phyloP scores from a whole-genome alignment of 805 yeast species.

The Saccharomycopsis vini region DNA sequence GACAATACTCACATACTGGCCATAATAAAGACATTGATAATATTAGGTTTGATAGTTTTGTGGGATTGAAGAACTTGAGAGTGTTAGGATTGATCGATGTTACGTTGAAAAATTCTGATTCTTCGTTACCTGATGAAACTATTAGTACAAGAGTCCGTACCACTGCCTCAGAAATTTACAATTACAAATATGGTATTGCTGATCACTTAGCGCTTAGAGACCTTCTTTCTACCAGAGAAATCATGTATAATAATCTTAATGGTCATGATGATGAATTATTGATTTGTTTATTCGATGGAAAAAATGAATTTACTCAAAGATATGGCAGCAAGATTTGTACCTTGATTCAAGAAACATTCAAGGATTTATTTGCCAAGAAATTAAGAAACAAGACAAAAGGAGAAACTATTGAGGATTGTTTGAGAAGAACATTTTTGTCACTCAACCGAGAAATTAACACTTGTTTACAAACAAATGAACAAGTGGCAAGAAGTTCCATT shows the following conservation, averaged over 20 bases:
- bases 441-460: slow-evolving; percentile 76
- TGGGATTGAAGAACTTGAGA: slow-evolving; percentile 59
- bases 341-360: slow-evolving; percentile 64
- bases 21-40: slow-evolving; percentile 29
- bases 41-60: slow-evolving; percentile 45
- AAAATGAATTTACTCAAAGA: slow-evolving; percentile 36
- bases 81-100: slow-evolving; percentile 91
- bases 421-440: slow-evolving; percentile 71
- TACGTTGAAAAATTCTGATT: slow-evolving; percentile 67
- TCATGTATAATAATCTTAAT: slow-evolving; percentile 78
- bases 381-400: slow-evolving; percentile 37
- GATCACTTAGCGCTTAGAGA: slow-evolving; percentile 70
- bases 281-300: slow-evolving; percentile 81
- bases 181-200: slow-evolving; percentile 82
- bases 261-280: slow-evolving; percentile 77
- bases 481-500: neutral
- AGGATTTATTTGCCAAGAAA: slow-evolving; percentile 59
- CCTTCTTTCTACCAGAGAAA: slow-evolving; percentile 67
- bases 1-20: slow-evolving; percentile 19
- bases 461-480: slow-evolving; percentile 15
- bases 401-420: slow-evolving; percentile 59
- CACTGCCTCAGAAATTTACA: slow-evolving; percentile 69
- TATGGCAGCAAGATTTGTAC: slow-evolving; percentile 60
- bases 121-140: slow-evolving; percentile 77
- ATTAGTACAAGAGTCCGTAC: slow-evolving; percentile 81